A percentile compares a stretch with the other conserved stretches of the same genome.
These are phyloP conservation scores for Lathyrus tuberosus DNA, from an alignment of 306 rosid genomes.

Conservation along the genomic window DNA sequence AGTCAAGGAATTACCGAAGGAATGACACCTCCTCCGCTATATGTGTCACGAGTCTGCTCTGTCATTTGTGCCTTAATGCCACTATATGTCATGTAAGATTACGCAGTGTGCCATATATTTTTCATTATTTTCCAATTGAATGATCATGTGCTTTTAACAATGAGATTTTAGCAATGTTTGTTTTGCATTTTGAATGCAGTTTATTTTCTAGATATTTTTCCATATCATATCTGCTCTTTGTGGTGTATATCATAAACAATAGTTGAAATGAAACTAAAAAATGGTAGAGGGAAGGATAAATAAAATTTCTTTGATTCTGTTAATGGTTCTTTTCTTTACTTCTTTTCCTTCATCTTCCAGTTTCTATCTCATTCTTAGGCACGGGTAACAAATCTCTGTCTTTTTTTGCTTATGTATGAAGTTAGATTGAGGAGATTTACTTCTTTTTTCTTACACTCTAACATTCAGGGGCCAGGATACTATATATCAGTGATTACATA, in stretches of 20 bases:
- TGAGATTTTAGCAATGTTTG: constrained; percentile 20
- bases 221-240: background rate
- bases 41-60: constrained; percentile 83
- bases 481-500: background rate
- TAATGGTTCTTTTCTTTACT: too few species aligned
- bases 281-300: too few species aligned
- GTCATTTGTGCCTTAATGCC: constrained; percentile 90
- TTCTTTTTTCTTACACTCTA: background rate
- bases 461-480: background rate
- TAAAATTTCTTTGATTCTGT: too few species aligned
- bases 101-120: constrained; percentile 35
- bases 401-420: too few species aligned
- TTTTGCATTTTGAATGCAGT: constrained; percentile 20
- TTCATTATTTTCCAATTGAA: constrained; percentile 13
- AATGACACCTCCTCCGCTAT: constrained; percentile 97
- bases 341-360: too few species aligned
- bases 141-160: constrained; percentile 27
- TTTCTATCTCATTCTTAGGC: too few species aligned
- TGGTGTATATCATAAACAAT: too few species aligned
- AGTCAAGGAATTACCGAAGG: constrained; percentile 88
- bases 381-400: too few species aligned
- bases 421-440: too few species aligned
- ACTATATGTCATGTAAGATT: constrained; percentile 74
- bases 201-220: background rate
- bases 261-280: too few species aligned